These are phyloP conservation scores for Sungouiella blattae DNA, from an alignment of 805 yeast genomes.

Conservation along the genomic window DNA sequence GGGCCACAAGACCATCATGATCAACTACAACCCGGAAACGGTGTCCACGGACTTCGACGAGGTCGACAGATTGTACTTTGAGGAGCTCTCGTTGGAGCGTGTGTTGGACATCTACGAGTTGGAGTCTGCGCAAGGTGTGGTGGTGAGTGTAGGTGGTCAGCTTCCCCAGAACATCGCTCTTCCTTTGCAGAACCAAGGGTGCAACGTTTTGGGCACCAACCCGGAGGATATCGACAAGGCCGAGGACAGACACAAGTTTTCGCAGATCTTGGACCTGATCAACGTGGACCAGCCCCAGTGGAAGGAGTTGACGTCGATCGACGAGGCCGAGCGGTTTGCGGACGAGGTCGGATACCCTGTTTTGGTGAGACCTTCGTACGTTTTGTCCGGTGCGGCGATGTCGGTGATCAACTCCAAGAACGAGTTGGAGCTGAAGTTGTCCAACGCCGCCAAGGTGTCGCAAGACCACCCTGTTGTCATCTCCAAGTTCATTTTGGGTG, in stretches of 20 bases:
- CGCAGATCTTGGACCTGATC: conserved; percentile 92
- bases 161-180: conserved; percentile 95
- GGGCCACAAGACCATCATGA: conserved; percentile 90
- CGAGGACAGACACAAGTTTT: conserved; percentile 95
- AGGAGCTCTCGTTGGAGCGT: conserved; percentile 90
- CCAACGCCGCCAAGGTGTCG: conserved; percentile 95
- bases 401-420: conserved; percentile 88
- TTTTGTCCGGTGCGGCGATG: conserved; percentile 98
- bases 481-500: conserved; percentile 93
- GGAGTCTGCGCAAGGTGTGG: conserved; percentile 87
- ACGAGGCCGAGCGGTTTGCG: conserved; percentile 91
- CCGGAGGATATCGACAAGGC: conserved; percentile 99
- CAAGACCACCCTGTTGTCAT: conserved; percentile 98
- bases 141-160: conserved; percentile 98
- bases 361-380: conserved; percentile 95
- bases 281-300: conserved; percentile 99
- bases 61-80: conserved; percentile 94
- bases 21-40: conserved; percentile 97
- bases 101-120: conserved; percentile 91
- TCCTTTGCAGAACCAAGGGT: conserved; percentile 68
- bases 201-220: conserved; percentile 93
- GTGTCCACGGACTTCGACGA: conserved; percentile 99
- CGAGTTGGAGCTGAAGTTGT: conserved; percentile 80
- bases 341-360: conserved; percentile 91
- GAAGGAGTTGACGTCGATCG: conserved; percentile 93